Evolutionary conservation across 169 alveolate species (phyloP), one percentile per base, ranked within the genome.

Genomic region (Plasmodium gaboni): DNA sequence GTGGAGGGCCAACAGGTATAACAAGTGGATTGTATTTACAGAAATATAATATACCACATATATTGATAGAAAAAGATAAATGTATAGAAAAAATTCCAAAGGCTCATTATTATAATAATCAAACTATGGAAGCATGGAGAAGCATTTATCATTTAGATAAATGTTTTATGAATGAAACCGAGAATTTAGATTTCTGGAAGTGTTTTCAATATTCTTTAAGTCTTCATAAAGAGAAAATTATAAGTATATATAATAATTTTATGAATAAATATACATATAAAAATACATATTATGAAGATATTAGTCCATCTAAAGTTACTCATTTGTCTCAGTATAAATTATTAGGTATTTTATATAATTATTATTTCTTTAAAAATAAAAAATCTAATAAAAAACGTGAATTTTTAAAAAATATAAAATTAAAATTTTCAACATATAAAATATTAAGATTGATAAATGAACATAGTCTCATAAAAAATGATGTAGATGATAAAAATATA

Each of bases 1-100:
- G 99, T n/a, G 96, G 95, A 12, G 99, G 99, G 2, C 99, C 99
- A 1, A 98, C 97, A 0, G 99, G 99, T 8, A 95, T 96, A 89
- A 94, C 98, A 15, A 90, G 96, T 42, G 93, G 97, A 60, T 93
- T 96, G 53, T 95, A 97, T 67, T 92, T 97, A 4, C 92, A 94
- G 42, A 93, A 94, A 61, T 89, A 92, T 88, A 93, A 97, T 9
- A 93, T 97, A 44, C 97, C 97, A 0, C 93, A 92, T 59, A 44
- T 97, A 28, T 57, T 97, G 59, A 93, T 97, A 4, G 99, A 97
- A 60, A 80, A 80, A 60, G 78, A 92, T 63, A 76, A 76, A n/a
- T 60, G 32, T 10, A 92, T 95, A 8, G 83, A 93, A 55, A 93
- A 92, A 15, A 96, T 93, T 59, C 99, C 99, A 22, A 94, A 95